phyloP scores from a whole-genome alignment of 352 stramenopile species.

The Phytopythium chamaehyphon region DNA sequence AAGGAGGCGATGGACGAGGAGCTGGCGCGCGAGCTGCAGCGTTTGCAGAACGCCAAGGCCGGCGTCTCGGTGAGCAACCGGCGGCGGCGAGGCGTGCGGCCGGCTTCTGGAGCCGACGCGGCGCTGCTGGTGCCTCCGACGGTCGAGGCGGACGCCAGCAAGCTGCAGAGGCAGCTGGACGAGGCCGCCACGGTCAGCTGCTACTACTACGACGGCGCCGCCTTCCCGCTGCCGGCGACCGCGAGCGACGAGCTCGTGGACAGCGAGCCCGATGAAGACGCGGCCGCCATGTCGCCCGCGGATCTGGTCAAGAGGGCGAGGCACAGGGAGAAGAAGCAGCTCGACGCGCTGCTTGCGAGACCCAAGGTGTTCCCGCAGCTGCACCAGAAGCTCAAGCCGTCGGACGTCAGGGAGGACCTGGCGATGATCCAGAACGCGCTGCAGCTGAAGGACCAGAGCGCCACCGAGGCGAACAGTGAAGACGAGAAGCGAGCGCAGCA shows the following conservation, averaged over 20 bases:
- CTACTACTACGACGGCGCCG: background rate
- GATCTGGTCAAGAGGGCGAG: conserved; percentile 29
- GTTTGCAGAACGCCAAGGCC: conserved; percentile 51
- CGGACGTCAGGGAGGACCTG: conserved; percentile 37
- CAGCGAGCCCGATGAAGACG: conserved; percentile 17
- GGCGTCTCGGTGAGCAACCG: conserved; percentile 66
- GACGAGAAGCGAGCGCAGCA: background rate
- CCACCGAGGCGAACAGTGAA: background rate
- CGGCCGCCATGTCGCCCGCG: conserved; percentile 15
- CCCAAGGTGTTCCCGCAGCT: conserved; percentile 47
- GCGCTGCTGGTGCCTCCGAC: conserved; percentile 5
- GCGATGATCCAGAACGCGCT: conserved; percentile 28
- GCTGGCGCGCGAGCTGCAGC: conserved; percentile 46
- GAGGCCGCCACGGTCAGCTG: conserved; percentile 11
- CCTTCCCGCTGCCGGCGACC: background rate
- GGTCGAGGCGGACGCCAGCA: background rate
- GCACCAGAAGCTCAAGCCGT: conserved; percentile 21
- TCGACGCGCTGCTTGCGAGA: conserved; percentile 44
- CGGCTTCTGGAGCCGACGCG: conserved; percentile 10
- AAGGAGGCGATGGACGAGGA: conserved; percentile 47
- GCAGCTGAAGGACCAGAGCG: background rate
- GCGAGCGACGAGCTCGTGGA: conserved; percentile 4
- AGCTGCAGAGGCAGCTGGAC: conserved; percentile 5
- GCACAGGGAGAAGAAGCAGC: conserved; percentile 51
- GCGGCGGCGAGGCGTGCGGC: conserved; percentile 26